Base-by-base conservation (phyloP, 768 basidiomycete species). In the Pleurotus tuoliensis region DNA sequence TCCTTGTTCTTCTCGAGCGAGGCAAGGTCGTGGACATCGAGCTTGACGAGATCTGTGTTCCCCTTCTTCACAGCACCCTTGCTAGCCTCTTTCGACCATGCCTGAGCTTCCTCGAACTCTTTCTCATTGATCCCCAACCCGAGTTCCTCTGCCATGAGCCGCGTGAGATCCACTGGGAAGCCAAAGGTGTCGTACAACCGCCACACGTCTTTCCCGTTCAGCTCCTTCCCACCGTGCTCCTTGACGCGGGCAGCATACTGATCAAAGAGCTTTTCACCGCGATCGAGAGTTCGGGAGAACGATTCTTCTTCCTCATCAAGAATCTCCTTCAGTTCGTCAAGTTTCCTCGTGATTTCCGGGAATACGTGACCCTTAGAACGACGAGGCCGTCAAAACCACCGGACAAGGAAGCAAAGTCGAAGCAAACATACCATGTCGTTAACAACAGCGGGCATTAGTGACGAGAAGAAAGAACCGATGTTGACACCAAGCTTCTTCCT, bases 271-370 rank as follows among this genome's bases (percentile, higher is more conserved):
- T 87, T 92, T 76, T 99, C 97, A 30, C 97, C 97, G 25, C 97
- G 87, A 70, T 96, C 95, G 30, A 99, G 81, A 6, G 97, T 98
- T n/a, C 94, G 84, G 6, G 95, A 92, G 69, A 99, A 98, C 0
- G 95, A 97, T 62, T 91, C 91, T 67, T 99, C 97, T 71, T 99
- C 97, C 66, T 98, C 97, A 66, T 98, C 88, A 15, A 98, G 80
- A 59, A 99, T 94, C 70, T 97, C 93, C 67, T 94, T 93, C 66
- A 98, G 85, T 61, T 92, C 94, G 7, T 81, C 82, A 27, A 82
- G 76, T 63, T 83, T 88, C 68, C 85, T 92, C 16, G 82, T 90
- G 62, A 98, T 86, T 73, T 98, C 97, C 2, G 97, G 97, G 81
- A 97, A 99, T 55, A 87, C 82, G 51, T 78, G 81, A 20, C 92